Base-by-base conservation (phyloP, 164 flowering plant species). In the Vitis amurensis region DNA sequence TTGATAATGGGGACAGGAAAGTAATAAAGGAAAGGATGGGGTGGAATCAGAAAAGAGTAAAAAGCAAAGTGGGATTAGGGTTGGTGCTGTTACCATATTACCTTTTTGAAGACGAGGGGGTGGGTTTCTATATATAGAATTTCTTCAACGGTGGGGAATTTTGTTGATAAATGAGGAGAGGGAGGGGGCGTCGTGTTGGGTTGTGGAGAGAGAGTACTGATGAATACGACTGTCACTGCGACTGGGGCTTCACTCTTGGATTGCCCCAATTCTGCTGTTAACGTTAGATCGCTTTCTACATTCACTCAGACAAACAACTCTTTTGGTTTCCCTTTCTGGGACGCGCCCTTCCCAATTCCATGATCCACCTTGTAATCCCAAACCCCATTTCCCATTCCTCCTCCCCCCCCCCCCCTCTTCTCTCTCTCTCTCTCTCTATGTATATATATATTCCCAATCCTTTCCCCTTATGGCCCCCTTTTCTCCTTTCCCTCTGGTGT, bases 281-380 rank as follows among this genome's bases (percentile, higher is more conserved):
- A 61, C 62, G 79, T 59, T 68, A 63, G 60, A 77, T 77, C 71
- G 76, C 80, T 77, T 73, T 77, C 80, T 61, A 27, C 62, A 67
- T 63, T 68, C 69, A 76, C 65, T 67, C 55, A 50, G 74, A 67
- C 71, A 76, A 63, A 62, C 74, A 30, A 31, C 72, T 76, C 61
- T 55, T 67, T 71, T 61, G 67, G 67, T 71, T 68, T 62, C 75
- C 71, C 69, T 76, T 68, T 76, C 57, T 53, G 19, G 60, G 50
- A 49, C 71, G 50, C 63, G 15, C 64, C 13, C 67, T 19, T 19
- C 14, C 56, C 29, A 19, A 3, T 59, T 19, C 61, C 44, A 37
- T 37, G 44, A 37, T 37, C 4, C 44, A 37, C 44, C 44, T 37
- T 37, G 44, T 37, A 37, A 37, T 37, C 44, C 44, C 44, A 37